Conservation (phyloP, 169 alveolate species). For the Plasmodium gonderi region DNA sequence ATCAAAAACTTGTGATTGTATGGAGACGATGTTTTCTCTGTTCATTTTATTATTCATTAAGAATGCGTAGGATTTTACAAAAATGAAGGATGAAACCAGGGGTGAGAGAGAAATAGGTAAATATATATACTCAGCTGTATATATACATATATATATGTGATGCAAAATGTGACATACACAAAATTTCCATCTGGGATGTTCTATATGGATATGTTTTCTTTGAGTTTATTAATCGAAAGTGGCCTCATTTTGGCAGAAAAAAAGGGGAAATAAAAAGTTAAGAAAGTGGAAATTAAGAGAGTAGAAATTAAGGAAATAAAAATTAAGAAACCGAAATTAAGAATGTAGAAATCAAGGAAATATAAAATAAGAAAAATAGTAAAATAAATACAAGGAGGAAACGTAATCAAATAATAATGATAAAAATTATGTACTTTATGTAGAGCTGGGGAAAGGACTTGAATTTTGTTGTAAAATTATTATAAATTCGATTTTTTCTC, state of each 20-base stretch:
- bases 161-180: no score
- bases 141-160: no score
- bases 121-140: no score
- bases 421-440: no score
- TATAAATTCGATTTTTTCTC: neutral
- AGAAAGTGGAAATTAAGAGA: neutral
- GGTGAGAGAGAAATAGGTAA: neutral
- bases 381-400: no score
- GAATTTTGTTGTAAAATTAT: neutral
- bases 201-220: neutral
- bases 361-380: no score
- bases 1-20: conserved; percentile 66
- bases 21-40: conserved; percentile 37
- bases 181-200: neutral
- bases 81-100: neutral
- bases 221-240: neutral
- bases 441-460: no score
- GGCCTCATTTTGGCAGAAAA: no score
- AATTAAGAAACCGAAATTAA: no score
- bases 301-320: no score
- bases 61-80: neutral
- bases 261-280: neutral
- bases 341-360: no score
- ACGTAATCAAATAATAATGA: no score
- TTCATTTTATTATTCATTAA: neutral